These are phyloP conservation scores for Arachis hypogaea DNA, from an alignment of 306 rosid genomes.

Conservation along the genomic window DNA sequence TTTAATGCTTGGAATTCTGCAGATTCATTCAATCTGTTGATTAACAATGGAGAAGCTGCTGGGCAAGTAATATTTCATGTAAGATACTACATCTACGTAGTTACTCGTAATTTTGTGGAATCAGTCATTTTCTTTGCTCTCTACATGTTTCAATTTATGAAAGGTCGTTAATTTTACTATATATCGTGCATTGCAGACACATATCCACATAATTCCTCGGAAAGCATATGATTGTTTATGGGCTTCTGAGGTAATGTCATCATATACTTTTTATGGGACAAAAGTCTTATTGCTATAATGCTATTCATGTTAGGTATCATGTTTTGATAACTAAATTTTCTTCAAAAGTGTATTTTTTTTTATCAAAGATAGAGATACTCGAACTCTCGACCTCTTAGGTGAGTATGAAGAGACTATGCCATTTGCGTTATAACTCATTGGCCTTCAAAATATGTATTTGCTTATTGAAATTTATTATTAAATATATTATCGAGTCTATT, in stretches of 20 bases:
- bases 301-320: too few species aligned
- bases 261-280: too few species aligned
- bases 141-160: neutral
- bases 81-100: constrained; percentile 40
- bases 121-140: constrained; percentile 15
- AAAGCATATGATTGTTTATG: constrained; percentile 78
- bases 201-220: constrained; percentile 94
- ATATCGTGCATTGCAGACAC: constrained; percentile 70
- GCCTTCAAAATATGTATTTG: too few species aligned
- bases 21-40: constrained; percentile 93
- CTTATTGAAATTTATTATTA: too few species aligned
- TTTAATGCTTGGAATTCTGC: constrained; percentile 46
- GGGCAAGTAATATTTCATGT: constrained; percentile 99
- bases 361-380: too few species aligned
- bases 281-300: too few species aligned
- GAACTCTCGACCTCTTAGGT: too few species aligned
- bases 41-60: constrained; percentile 87
- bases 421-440: too few species aligned
- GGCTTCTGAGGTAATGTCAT: constrained; percentile 80
- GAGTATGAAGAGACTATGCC: too few species aligned
- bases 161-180: constrained; percentile 37
- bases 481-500: too few species aligned
- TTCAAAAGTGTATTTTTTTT: too few species aligned
- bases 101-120: neutral
- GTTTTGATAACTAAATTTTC: too few species aligned